phyloP scores from a whole-genome alignment of 768 basidiomycete species.

The Auriscalpium microsporum region DNA sequence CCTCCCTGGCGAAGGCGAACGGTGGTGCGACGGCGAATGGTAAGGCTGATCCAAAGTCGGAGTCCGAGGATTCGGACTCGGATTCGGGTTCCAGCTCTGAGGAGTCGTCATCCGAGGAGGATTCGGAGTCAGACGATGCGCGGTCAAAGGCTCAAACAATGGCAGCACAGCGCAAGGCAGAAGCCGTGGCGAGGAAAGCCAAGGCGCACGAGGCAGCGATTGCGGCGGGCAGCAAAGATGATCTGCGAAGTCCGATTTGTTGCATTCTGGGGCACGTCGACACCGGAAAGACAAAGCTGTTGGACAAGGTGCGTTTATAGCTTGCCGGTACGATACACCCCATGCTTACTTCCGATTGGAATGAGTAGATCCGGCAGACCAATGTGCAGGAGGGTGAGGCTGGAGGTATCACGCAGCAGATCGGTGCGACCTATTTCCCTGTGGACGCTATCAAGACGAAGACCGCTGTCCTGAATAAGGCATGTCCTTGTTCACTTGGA shows the following conservation, averaged over 20 bases:
- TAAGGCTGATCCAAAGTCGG: conserved; percentile 19
- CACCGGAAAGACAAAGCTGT: conserved; percentile 95
- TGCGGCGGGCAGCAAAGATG: conserved; percentile 78
- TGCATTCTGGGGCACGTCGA: conserved; percentile 99
- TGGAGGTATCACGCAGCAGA: conserved; percentile 99
- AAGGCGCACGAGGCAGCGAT: conserved; percentile 80
- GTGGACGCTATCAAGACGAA: conserved; percentile 89
- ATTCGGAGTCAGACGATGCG: conserved; percentile 53
- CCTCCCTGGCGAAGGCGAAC: conserved; percentile 19
- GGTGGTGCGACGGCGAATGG: conserved; percentile 15
- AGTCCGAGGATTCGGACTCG: conserved; percentile 30
- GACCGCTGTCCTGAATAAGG: conserved; percentile 89
- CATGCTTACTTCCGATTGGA: no score
- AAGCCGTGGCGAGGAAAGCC: conserved; percentile 71
- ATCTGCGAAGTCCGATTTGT: conserved; percentile 93
- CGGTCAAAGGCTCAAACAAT: conserved; percentile 60
- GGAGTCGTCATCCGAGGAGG: conserved; percentile 21
- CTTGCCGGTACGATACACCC: no score
- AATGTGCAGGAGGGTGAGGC: conserved; percentile 99
- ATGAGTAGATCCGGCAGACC: conserved; percentile 87
- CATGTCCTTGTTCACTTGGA: conserved; percentile 19
- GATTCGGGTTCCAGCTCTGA: conserved; percentile 28
- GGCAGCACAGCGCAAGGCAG: conserved; percentile 66
- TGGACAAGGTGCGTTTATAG: conserved; percentile 68
- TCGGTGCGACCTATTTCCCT: conserved; percentile 99